phyloP scores from a whole-genome alignment of 192 early-diverging fungal genomes.

The Diversispora epigaea region DNA sequence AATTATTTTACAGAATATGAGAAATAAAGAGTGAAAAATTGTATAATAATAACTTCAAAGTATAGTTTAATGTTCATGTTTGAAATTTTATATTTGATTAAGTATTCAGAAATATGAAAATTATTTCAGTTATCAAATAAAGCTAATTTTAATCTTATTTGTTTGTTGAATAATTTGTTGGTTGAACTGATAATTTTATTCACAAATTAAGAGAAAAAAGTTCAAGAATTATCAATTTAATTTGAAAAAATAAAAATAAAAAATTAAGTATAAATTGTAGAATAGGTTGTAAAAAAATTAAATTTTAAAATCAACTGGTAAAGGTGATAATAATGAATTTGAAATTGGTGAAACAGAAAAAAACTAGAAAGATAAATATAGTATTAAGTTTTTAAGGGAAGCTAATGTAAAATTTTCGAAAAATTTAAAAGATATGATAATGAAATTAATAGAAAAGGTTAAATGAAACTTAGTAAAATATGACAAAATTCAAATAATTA shows the following conservation, averaged over 20 bases:
- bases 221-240: neutral
- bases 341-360: neutral
- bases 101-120: slow-evolving; percentile 10
- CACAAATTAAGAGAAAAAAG: neutral
- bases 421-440: neutral
- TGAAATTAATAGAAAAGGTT: slow-evolving; percentile 1
- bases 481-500: neutral
- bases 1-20: slow-evolving; percentile 3
- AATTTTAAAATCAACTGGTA: neutral
- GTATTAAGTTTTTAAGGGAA: neutral
- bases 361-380: neutral
- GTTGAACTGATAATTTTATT: neutral
- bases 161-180: neutral
- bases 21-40: slow-evolving; percentile 15
- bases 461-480: neutral
- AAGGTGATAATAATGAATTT: slow-evolving; percentile 9
- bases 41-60: neutral
- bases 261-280: neutral
- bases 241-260: slow-evolving; percentile 20
- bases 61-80: slow-evolving; percentile 26
- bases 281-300: neutral
- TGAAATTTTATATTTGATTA: too few relatives aligned
- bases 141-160: neutral
- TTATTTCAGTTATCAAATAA: slow-evolving; percentile 9
- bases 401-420: neutral